phyloP scores from a whole-genome alignment of 129 eudicot genomes.

The Arctium lappa region DNA sequence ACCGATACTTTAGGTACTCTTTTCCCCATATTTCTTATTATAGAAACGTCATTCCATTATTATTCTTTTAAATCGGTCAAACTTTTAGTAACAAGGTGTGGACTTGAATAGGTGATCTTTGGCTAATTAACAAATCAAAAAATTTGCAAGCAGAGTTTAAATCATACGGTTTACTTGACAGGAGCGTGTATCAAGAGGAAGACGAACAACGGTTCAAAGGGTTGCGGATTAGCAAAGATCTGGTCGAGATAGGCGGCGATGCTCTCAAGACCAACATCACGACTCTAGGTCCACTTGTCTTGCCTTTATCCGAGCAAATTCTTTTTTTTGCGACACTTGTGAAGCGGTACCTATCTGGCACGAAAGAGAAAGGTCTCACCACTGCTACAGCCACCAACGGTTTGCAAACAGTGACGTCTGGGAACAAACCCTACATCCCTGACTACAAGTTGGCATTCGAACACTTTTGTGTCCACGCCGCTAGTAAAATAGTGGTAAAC shows the following conservation, averaged over 20 bases:
- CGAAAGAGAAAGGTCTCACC: constrained; percentile 14
- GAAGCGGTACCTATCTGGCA: constrained; percentile 43
- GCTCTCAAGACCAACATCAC: constrained; percentile 97
- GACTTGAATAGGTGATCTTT: background rate
- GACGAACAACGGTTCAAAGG: constrained; percentile 74
- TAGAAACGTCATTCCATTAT: no score
- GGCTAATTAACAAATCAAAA: no score
- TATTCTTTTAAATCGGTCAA: no score
- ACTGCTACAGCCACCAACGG: background rate
- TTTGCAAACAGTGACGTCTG: constrained; percentile 9
- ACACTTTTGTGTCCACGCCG: constrained; percentile 92
- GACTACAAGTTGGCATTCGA: constrained; percentile 96
- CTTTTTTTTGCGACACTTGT: constrained; percentile 67
- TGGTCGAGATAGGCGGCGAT: constrained; percentile 81
- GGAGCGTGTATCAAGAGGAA: constrained; percentile 94
- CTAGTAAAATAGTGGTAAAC: constrained; percentile 86
- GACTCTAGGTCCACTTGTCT: constrained; percentile 83
- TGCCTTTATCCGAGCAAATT: constrained; percentile 92
- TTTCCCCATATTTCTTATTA: background rate
- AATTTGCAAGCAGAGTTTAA: background rate
- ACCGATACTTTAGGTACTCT: constrained; percentile 75
- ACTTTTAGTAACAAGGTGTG: background rate
- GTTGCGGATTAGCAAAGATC: constrained; percentile 63
- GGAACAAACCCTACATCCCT: constrained; percentile 79
- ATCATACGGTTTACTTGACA: constrained; percentile 9